Base-by-base conservation (phyloP, 306 rosid genomes). In the Dalbergia cultrata region DNA sequence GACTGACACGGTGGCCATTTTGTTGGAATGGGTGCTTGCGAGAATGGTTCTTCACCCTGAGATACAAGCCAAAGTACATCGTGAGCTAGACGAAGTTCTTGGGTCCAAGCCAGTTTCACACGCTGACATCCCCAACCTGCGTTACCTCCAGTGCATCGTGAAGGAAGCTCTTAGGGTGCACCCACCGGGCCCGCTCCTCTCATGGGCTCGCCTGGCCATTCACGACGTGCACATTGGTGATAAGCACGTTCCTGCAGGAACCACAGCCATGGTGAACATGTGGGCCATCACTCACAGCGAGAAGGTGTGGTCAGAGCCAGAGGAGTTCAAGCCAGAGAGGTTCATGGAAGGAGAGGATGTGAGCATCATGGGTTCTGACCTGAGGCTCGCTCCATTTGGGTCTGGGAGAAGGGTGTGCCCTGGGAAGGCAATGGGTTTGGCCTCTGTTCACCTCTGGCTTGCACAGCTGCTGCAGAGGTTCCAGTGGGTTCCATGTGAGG, bases 231-330 rank as follows among this genome's bases (percentile, higher is more conserved):
- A 70, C 3, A 54, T 94, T 0, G 95, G 87, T 4, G 81, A 72
- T 2, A 84, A 89, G 57, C 65, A 54, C 56, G 7, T 94, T 34
- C 95, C 98, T 0, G 89, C 92, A 0, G 97, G 98, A 3, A 90
- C 97, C 0, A 92, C 93, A 0, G 95, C 98, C 0, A 90, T 94
- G 85, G 97, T 94, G 2, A 94, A 94, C 76, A 94, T 94, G 97
- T 94, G 97, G 90, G 87, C 97, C 0, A 94, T 94, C 26, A 88
- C 98, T 0, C 97, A 88, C 22, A 85, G 83, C 16, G 88, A 81
- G 17, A 59, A 60, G 16, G 57, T 92, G 13, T 92, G 98, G 98
- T 0, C 77, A 0, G 80, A 85, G 5, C 90, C 97, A 0, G 70
- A 78, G 0, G 21, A 35, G 63, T 94, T 88, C 73, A 76, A 79